A percentile compares a stretch with the other conserved stretches of the same genome.
Evolutionary conservation across 345 rosid genomes (phyloP).

Genomic region (Bruguiera gymnorhiza): DNA sequence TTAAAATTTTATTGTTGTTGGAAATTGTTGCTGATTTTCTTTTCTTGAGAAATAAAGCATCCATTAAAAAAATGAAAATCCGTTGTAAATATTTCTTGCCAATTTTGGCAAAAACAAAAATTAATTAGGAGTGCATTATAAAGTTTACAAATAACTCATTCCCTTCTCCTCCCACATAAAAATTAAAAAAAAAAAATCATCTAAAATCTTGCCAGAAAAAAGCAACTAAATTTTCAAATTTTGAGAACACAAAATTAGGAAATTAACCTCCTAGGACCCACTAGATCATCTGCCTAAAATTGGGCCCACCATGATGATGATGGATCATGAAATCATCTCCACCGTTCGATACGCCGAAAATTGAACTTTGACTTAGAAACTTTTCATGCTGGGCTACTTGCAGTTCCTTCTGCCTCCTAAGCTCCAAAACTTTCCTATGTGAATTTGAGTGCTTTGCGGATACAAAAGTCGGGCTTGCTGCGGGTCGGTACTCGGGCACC

Average conservation of each 20-base stretch:
- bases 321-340: slow-evolving; percentile 47
- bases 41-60: not conserved
- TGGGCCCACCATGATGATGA: slow-evolving; percentile 39
- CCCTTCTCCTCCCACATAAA: not conserved
- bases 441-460: slow-evolving; percentile 68
- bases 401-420: slow-evolving; percentile 57
- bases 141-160: not conserved
- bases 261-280: not conserved
- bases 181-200: no score
- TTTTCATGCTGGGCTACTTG: slow-evolving; percentile 43
- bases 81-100: slow-evolving; percentile 9
- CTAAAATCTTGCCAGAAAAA: no score
- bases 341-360: slow-evolving; percentile 45
- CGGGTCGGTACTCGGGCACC: slow-evolving; percentile 74
- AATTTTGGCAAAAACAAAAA: slow-evolving; percentile 15
- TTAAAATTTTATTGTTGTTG: no score
- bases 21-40: not conserved
- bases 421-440: slow-evolving; percentile 75
- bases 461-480: slow-evolving; percentile 67
- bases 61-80: not conserved
- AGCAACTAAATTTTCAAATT: not conserved
- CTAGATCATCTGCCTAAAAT: slow-evolving; percentile 50
- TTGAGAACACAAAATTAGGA: not conserved
- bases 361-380: slow-evolving; percentile 38
- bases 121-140: slow-evolving; percentile 6